phyloP scores from a whole-genome alignment of 2,329 filamentous ascomycete species.

The Mollisiaceae sp. region DNA sequence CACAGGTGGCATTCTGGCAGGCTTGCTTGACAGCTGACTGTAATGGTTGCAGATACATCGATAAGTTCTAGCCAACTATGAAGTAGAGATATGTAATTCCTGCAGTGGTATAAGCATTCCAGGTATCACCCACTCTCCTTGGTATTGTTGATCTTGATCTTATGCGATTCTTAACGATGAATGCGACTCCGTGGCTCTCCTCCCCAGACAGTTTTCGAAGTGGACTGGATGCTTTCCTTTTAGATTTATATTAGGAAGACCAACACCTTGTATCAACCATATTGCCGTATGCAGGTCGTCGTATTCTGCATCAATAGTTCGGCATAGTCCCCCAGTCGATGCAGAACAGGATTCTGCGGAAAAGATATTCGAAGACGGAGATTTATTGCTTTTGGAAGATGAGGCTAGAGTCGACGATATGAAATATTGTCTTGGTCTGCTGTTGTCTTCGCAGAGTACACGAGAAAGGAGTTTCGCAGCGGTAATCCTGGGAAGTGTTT shows the following conservation, averaged over 20 bases:
- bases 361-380: conserved; percentile 69
- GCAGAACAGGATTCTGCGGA: conserved; percentile 71
- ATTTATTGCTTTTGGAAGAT: conserved; percentile 53
- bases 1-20: conserved; percentile 68
- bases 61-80: conserved; percentile 57
- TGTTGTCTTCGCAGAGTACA: conserved; percentile 61
- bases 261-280: conserved; percentile 48
- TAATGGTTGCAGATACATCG: conserved; percentile 63
- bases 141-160: conserved; percentile 59
- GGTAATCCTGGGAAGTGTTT: not conserved
- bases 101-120: not conserved
- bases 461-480: conserved; percentile 58
- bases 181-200: conserved; percentile 75
- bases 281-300: not conserved
- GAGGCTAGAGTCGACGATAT: conserved; percentile 68
- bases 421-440: conserved; percentile 64
- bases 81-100: not conserved
- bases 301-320: conserved; percentile 66
- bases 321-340: conserved; percentile 79
- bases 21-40: conserved; percentile 58
- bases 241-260: conserved; percentile 67
- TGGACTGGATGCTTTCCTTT: conserved; percentile 78
- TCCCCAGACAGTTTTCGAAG: conserved; percentile 69
- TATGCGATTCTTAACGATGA: conserved; percentile 77
- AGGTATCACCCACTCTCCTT: not conserved